A percentile compares a stretch with the other conserved stretches of the same genome.
These are phyloP conservation scores for Periconia sp. DNA, from an alignment of 2,329 filamentous ascomycete genomes.

Conservation along the genomic window DNA sequence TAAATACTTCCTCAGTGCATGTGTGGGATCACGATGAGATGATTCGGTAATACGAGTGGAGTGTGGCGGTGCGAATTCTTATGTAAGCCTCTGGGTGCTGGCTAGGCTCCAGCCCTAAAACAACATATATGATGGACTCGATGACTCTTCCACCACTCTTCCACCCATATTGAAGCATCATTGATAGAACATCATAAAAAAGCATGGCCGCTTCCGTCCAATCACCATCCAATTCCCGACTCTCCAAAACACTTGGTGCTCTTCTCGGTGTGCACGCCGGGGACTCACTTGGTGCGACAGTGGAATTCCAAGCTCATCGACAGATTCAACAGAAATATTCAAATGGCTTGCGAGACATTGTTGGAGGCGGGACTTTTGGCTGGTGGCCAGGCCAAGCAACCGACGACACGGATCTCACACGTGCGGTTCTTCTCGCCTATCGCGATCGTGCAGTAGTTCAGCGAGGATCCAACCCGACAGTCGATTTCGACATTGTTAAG, in stretches of 20 bases:
- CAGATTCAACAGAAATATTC: conserved; percentile 40
- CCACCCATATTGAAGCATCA: too few relatives aligned
- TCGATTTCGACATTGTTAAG: conserved; percentile 32
- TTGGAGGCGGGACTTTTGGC: conserved; percentile 49
- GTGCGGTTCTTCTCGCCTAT: conserved; percentile 51
- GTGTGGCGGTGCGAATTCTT: too few relatives aligned
- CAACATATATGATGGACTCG: too few relatives aligned
- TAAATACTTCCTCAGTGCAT: too few relatives aligned
- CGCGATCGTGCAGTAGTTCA: conserved; percentile 27
- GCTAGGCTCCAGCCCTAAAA: too few relatives aligned
- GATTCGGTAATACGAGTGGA: too few relatives aligned
- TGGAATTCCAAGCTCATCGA: conserved; percentile 47
- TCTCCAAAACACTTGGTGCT: conserved; percentile 45
- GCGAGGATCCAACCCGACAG: not conserved
- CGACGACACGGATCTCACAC: conserved; percentile 53
- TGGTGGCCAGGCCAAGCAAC: conserved; percentile 51
- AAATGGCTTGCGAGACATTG: conserved; percentile 45
- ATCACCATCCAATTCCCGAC: conserved; percentile 14
- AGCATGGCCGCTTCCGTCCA: not conserved
- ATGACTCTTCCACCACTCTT: too few relatives aligned
- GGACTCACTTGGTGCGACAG: conserved; percentile 51
- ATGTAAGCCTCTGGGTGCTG: too few relatives aligned
- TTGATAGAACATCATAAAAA: too few relatives aligned
- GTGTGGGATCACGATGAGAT: too few relatives aligned
- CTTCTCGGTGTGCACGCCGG: conserved; percentile 52